These are phyloP conservation scores for Saccharomycopsis fibuligera DNA, from an alignment of 805 yeast species.

Conservation along the genomic window DNA sequence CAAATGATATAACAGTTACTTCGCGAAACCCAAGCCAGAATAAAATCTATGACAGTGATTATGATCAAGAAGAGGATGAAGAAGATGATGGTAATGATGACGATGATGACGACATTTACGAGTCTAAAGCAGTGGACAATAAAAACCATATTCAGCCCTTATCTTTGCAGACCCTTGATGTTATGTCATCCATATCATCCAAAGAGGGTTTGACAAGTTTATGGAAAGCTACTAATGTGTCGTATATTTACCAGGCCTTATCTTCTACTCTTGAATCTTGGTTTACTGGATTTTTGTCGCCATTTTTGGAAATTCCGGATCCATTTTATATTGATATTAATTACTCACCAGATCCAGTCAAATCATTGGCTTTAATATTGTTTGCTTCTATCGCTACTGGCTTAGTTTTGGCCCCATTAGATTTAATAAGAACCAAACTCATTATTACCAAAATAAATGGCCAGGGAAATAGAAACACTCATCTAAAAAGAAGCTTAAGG, in stretches of 20 bases:
- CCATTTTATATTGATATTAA: constrained; percentile 79
- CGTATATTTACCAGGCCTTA: constrained; percentile 71
- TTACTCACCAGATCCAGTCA: constrained; percentile 70
- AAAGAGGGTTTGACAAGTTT: constrained; percentile 68
- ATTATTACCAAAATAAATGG: constrained; percentile 59
- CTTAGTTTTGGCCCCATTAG: constrained; percentile 70
- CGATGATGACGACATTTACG: neutral
- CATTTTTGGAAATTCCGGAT: constrained; percentile 77
- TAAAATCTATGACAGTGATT: constrained; percentile 3
- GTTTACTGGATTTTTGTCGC: constrained; percentile 84
- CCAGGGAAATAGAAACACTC: constrained; percentile 1
- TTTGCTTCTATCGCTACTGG: constrained; percentile 70
- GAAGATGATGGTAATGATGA: constrained; percentile 10
- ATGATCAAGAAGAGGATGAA: constrained; percentile 3
- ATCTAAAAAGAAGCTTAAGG: constrained; percentile 58
- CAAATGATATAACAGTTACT: constrained; percentile 28
- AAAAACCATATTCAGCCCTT: constrained; percentile 44
- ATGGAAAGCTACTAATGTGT: constrained; percentile 69
- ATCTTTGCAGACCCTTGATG: constrained; percentile 57
- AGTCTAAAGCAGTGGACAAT: constrained; percentile 1
- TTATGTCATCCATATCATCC: constrained; percentile 55
- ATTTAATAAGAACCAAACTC: constrained; percentile 70
- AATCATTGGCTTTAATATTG: constrained; percentile 61
- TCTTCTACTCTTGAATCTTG: constrained; percentile 80
- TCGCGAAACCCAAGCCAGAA: too few relatives aligned